Base-by-base conservation (phyloP, 768 basidiomycete species). In the Fomitopsis serialis region DNA sequence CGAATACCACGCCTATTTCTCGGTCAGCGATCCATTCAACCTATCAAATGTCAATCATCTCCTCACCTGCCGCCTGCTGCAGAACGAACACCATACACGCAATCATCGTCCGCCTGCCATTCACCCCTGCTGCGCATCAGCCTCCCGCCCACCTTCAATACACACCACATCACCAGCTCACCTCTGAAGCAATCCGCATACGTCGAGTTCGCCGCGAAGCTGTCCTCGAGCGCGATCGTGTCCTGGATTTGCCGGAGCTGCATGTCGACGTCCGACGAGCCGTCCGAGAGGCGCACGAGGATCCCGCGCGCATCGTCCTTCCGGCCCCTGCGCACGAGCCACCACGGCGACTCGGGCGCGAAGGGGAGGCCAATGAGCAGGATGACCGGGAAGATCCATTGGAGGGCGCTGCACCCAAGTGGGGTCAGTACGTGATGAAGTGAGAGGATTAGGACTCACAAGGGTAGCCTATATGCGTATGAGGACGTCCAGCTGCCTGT, bases 371-470 rank as follows among this genome's bases (percentile, higher is more conserved):
- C 48, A 22, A 22, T 17, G 12, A 50, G 48, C 9, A 50, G 48
- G 23, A 50, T 19, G n/a, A 50, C 48, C 4, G 48, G 48, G 48
- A 50, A 50, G 21, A 50, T 50, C 48, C 48, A 50, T 19, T 50
- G 48, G 9, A 50, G 32, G 7, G 35, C 48, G n/a, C 48, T 48
- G 46, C 27, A 11, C 4, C 9, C 3, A 10, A 5, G 19, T 22
- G 34, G 22, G 22, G 21, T 12, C 8, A 24, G 35, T 34, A 17
- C 8, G 37, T 15, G 17, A 50, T 82, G 29, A 86, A 74, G 35
- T 84, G 74, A 13, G 74, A 77, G 40, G 80, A 78, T 85, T 85
- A 87, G 5, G 78, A 79, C 3, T 70, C 73, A 73, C 36, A 71
- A 74, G 12, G 67, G 9, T 22, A 81, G 62, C 22, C 69, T 22